Conservation (phyloP, 2,329 filamentous ascomycete genomes). For the Pyricularia sp. region DNA sequence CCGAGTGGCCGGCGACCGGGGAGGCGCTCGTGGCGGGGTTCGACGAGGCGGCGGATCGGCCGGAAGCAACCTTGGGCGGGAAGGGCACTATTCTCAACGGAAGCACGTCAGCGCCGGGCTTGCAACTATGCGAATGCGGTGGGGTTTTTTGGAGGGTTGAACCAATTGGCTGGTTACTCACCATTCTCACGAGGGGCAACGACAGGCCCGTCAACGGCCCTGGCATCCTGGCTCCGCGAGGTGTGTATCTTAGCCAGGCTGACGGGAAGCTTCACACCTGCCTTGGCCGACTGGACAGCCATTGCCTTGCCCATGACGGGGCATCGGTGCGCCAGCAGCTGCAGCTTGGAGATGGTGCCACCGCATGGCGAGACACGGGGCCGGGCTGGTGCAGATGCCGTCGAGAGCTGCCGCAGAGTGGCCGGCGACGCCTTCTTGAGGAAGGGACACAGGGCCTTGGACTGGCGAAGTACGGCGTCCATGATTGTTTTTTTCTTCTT, state of each 20-base stretch:
- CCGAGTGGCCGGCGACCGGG: conserved; percentile 16
- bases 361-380: conserved; percentile 62
- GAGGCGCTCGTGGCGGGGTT: conserved; percentile 12
- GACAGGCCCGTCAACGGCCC: conserved; percentile 56
- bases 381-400: conserved; percentile 40
- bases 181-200: conserved; percentile 39
- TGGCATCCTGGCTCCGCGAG: conserved; percentile 66
- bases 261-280: conserved; percentile 32
- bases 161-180: conserved; percentile 19
- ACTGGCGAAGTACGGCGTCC: conserved; percentile 92
- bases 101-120: conserved; percentile 8
- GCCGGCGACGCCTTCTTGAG: conserved; percentile 89
- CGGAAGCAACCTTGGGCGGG: conserved; percentile 18
- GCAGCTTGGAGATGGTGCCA: conserved; percentile 93
- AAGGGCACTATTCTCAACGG: conserved; percentile 20
- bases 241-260: conserved; percentile 65
- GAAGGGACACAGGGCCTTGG: conserved; percentile 95
- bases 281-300: conserved; percentile 66
- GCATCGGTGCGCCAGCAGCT: conserved; percentile 88
- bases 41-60: conserved; percentile 6
- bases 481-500: conserved; percentile 36
- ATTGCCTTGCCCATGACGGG: conserved; percentile 98
- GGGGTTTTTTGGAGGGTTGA: neutral
- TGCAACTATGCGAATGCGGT: neutral
- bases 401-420: conserved; percentile 82